Base-by-base conservation (phyloP, 108 stramenopile species). In the Pseudonitzschia multiseries region DNA sequence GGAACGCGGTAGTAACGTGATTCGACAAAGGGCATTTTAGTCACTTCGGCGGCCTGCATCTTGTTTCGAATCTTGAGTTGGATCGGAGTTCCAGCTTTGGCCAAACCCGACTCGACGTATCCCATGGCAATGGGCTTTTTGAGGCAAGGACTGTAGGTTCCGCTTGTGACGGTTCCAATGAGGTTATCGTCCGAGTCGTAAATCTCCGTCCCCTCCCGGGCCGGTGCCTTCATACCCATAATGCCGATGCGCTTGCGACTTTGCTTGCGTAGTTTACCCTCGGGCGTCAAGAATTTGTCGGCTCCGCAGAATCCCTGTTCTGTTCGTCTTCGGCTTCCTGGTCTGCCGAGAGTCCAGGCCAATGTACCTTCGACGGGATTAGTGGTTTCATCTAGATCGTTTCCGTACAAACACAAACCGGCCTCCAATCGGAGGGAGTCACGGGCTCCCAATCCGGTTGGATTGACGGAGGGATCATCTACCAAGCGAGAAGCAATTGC, bases 61-160 rank as follows among this genome's bases (percentile, higher is more conserved):
- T 98, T 98, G 71, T 88, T 88, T 53, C 98, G 92, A 65, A 98
- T 93, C 73, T 91, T 90, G 22, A 98, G 31, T 64, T 73, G 83
- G 24, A 99, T 78, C 24, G 91, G 85, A 8, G 98, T 98, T 33
- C 91, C 97, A 36, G 71, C 79, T 80, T 97, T 98, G 59, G 84
- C 62, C 65, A 70, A 69, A 0, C 75, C 79, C 14, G 90, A 93
- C 31, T 84, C 88, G 50, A 99, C 96, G 75, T 98, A 99, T 68
- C 98, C 99, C 99, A 99, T 99, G 62, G 98, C 97, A 74, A 99
- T 94, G n/a, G 99, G 97, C 27, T 71, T 83, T 70, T 93, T 93
- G 54, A 99, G 89, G 72, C 84, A 87, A 10, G 99, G 98, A 64
- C 84, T 83, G 74, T 90, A 98, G 4, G 97, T 97, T 33, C 99